Evolutionary conservation across 1,139 yeast genomes (phyloP).

Genomic region (Meyerozyma guilliermondii): DNA sequence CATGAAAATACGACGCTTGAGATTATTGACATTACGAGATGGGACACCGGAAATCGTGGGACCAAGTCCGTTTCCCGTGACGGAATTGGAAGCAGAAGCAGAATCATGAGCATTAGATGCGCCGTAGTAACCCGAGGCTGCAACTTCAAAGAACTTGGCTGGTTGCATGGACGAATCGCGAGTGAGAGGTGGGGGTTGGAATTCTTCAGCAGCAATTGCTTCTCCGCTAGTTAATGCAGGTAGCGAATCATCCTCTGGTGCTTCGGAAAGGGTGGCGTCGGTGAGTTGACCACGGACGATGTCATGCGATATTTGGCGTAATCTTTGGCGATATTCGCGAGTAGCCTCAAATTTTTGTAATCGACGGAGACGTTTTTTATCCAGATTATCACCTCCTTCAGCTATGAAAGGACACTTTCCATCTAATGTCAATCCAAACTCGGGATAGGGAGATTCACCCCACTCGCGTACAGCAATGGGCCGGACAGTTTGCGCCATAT

Average conservation of each 20-base stretch:
- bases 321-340: conserved; percentile 33
- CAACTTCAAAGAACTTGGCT: conserved; percentile 54
- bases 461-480: conserved; percentile 86
- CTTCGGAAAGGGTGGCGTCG: neutral
- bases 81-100: conserved; percentile 38
- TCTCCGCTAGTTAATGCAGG: neutral
- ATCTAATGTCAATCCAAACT: conserved; percentile 43
- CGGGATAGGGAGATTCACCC: conserved; percentile 44
- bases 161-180: conserved; percentile 21
- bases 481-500: conserved; percentile 69
- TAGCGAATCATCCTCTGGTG: neutral
- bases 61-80: conserved; percentile 62
- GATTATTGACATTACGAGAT: conserved; percentile 58
- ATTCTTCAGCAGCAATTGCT: conserved; percentile 5
- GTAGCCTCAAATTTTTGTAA: conserved; percentile 37
- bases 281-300: conserved; percentile 4
- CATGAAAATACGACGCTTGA: conserved; percentile 49
- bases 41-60: conserved; percentile 64
- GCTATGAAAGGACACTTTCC: conserved; percentile 72
- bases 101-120: conserved; percentile 45
- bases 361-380: conserved; percentile 34
- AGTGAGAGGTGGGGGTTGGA: conserved; percentile 16
- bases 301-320: conserved; percentile 32
- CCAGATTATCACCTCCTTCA: conserved; percentile 39
- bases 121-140: conserved; percentile 77